Conservation (phyloP, 2,329 filamentous ascomycete genomes). For the Harringtonia aguacate region DNA sequence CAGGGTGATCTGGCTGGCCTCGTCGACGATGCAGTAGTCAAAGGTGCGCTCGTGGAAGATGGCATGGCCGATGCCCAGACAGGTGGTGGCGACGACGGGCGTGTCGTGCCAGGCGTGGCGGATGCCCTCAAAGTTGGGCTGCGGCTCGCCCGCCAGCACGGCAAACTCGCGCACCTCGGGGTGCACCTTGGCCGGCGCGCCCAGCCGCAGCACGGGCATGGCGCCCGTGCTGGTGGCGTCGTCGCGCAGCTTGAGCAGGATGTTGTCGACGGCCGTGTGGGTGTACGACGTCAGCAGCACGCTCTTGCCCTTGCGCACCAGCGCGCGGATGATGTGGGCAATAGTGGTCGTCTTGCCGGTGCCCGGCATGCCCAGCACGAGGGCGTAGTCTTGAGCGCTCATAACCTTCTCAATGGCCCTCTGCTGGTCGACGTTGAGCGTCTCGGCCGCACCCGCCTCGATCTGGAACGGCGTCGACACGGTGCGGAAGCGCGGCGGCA, state of each 20-base stretch:
- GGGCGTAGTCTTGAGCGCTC: slow-evolving; percentile 86
- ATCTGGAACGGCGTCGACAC: slow-evolving; percentile 53
- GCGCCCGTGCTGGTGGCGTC: slow-evolving; percentile 30
- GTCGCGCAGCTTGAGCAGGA: slow-evolving; percentile 77
- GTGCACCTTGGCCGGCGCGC: slow-evolving; percentile 76
- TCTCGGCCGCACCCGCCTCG: slow-evolving; percentile 32
- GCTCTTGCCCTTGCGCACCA: slow-evolving; percentile 82
- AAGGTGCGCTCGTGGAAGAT: slow-evolving; percentile 84
- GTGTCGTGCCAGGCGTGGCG: slow-evolving; percentile 74
- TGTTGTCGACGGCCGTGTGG: slow-evolving; percentile 96
- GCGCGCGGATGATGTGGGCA: slow-evolving; percentile 86
- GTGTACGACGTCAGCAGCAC: slow-evolving; percentile 93
- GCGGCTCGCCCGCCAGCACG: slow-evolving; percentile 63
- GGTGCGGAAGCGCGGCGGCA: slow-evolving; percentile 61
- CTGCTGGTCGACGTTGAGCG: slow-evolving; percentile 79
- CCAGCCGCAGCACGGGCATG: slow-evolving; percentile 74
- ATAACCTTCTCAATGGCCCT: slow-evolving; percentile 89
- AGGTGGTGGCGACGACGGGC: slow-evolving; percentile 88
- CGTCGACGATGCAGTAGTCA: slow-evolving; percentile 97
- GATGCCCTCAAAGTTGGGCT: slow-evolving; percentile 72
- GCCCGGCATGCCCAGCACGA: slow-evolving; percentile 97
- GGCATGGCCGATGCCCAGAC: slow-evolving; percentile 79
- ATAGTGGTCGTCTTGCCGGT: slow-evolving; percentile 98
- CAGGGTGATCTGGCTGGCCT: slow-evolving; percentile 93
- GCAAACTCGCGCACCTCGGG: slow-evolving; percentile 80